phyloP scores from a whole-genome alignment of 768 basidiomycete species.

The Daedaleopsis nitida region DNA sequence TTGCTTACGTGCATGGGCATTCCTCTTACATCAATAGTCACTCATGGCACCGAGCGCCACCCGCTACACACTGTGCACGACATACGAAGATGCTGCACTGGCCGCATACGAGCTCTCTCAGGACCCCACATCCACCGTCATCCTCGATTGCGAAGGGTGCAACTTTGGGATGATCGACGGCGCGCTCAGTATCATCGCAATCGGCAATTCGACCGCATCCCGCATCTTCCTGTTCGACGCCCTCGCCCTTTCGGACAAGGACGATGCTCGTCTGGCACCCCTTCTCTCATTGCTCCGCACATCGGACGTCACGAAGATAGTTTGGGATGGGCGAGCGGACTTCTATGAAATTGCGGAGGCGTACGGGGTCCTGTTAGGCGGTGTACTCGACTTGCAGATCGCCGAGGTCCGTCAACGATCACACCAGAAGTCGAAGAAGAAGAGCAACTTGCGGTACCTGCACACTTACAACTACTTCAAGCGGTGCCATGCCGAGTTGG shows the following conservation, averaged over 20 bases:
- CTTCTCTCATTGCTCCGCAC: conserved; percentile 34
- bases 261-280: conserved; percentile 23
- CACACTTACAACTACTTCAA: conserved; percentile 25
- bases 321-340: conserved; percentile 47
- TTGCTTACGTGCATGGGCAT: too few species aligned
- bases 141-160: conserved; percentile 46
- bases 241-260: conserved; percentile 29
- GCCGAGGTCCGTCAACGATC: conserved; percentile 33
- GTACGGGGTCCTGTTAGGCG: conserved; percentile 32
- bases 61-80: conserved; percentile 4
- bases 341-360: conserved; percentile 36
- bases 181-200: conserved; percentile 39
- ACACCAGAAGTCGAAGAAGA: not conserved
- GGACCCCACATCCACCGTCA: conserved; percentile 19
- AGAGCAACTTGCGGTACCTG: conserved; percentile 21
- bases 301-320: conserved; percentile 36
- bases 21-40: too few species aligned
- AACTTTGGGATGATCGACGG: conserved; percentile 38
- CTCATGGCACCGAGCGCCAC: not conserved
- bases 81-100: conserved; percentile 1
- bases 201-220: conserved; percentile 37
- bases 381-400: conserved; percentile 44
- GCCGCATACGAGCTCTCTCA: conserved; percentile 4
- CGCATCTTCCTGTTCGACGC: conserved; percentile 43
- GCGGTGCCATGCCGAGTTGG: not conserved